Evolutionary conservation across 116 monocot species (phyloP).

Genomic region (Posidonia oceanica): DNA sequence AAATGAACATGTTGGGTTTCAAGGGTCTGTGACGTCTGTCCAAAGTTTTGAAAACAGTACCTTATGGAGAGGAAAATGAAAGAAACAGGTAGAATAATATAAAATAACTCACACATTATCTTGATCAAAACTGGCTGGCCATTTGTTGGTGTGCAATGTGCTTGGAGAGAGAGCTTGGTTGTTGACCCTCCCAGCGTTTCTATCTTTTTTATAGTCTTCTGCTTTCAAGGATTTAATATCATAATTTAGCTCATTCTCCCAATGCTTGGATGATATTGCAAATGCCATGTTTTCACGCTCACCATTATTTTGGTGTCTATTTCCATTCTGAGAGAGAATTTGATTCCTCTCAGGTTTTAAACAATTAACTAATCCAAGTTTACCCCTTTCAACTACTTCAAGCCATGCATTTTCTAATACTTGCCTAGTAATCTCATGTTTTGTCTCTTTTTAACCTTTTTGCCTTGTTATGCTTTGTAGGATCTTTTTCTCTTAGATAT

Average conservation of each 20-base stretch:
- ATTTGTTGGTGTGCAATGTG: slow-evolving; percentile 40
- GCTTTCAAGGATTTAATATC: slow-evolving; percentile 40
- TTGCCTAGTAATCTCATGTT: slow-evolving; percentile 12
- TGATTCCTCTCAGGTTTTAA: slow-evolving; percentile 47
- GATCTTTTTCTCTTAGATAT: no score
- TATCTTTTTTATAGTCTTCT: slow-evolving; percentile 8
- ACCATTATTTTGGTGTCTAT: slow-evolving; percentile 11
- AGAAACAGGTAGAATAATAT: background rate
- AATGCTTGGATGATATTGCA: slow-evolving; percentile 32
- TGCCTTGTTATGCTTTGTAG: no score
- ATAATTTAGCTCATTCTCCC: slow-evolving; percentile 33
- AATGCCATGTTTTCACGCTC: background rate
- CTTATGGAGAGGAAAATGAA: background rate
- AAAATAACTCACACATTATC: slow-evolving; percentile 46
- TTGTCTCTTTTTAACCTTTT: slow-evolving; percentile 9
- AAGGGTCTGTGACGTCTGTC: background rate
- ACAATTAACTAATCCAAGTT: slow-evolving; percentile 10
- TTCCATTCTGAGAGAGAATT: slow-evolving; percentile 41
- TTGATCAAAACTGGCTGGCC: slow-evolving; percentile 23
- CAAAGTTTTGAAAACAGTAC: background rate
- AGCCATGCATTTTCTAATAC: slow-evolving; percentile 64
- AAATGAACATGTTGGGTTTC: background rate
- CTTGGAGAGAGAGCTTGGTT: slow-evolving; percentile 49
- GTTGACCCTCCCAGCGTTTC: slow-evolving; percentile 8
- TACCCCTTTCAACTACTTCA: slow-evolving; percentile 35